Evolutionary conservation across 2,329 filamentous ascomycete species (phyloP), one percentile per base, ranked within the genome.

Genomic region (Trichoderma gracile): DNA sequence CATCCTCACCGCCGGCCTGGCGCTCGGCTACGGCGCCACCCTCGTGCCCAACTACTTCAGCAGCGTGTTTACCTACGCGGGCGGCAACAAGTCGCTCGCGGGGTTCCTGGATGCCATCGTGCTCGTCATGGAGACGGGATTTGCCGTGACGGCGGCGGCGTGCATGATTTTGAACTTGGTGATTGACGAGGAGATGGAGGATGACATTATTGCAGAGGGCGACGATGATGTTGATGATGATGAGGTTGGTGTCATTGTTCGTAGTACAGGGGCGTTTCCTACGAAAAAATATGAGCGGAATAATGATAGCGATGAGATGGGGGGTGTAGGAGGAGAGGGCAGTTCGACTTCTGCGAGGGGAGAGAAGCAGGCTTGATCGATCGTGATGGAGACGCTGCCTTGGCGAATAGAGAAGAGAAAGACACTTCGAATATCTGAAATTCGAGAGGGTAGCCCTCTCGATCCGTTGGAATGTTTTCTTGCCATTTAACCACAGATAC

Each of bases 41-140:
- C 77, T 90, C 0, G 83, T 89, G 2, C 85, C 86, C 0, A 84
- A 77, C 33, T 93, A 90, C 80, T 92, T 92, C 72, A 75, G 78
- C 66, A 82, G 84, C 67, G 85, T 95, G 60, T 92, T 95, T 74
- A 89, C 87, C 3, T 93, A 93, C 72, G 73, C 74, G 0, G 91
- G 90, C 12, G 76, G 81, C 66, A 92, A 93, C 76, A 83, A 81
- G 66, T 82, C 84, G 3, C 83, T 94, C 2, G 78, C 82, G 53
- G 91, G 91, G 2, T 92, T 95, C 76, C 83, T 90, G 65, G 88
- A 93, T 70, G 90, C 91, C 58, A 87, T 92, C 65, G 82, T 83
- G 5, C 78, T 93, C 46, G 80, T 93, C 64, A 88, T 92, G 84
- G 84, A 89, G 77, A 92, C 89, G 0, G 89, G 90, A 0, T 91